Base-by-base conservation (phyloP, 1,284 basidiomycete genomes). In the Cerrena zonata region DNA sequence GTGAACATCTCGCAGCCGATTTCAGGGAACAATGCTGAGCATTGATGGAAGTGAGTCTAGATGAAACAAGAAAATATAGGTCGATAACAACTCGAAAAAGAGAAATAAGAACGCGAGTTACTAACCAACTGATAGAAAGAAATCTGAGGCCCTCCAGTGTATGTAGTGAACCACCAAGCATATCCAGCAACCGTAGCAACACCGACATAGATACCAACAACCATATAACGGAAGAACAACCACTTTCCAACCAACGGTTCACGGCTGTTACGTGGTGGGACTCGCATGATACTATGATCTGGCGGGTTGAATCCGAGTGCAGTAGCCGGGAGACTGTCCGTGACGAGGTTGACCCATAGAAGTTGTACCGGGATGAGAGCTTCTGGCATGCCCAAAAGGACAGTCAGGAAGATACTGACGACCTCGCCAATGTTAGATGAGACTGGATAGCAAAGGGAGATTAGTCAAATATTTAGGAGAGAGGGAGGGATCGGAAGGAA, bases 401-500 rank as follows among this genome's bases (percentile, higher is more conserved):
- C 95, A 2, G 95, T 98, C 59, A 98, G 71, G 78, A 99, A 99
- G 70, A 99, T 99, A 64, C 89, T 91, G 65, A 98, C 94, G 56
- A 98, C 95, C 69, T 97, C 94, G 55, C 95, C 94, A 65, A 98
- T 98, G 75, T 98, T 99, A 53, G 91, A 94, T 39, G 93, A 96
- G 70, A 99, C 93, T 94, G 56, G 53, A 45, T 19, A 58, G 24
- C 48, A 44, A 23, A 19, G 25, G 34, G 24, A 38, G 38, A 21
- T 40, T 10, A 22, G 39, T 19, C 39, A 40, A 18, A 40, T 10
- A 11, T n/a, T 36, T 10, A 36, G 10, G 11, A 48, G n/a, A n/a
- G n/a, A n/a, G n/a, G n/a, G n/a, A n/a, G n/a, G 25, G 7, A 24
- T 51, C 48, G 38, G 47, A 26, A 4, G 23, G 19, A 27, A 38